These are phyloP conservation scores for Zanthoxylum bungeanum DNA, from an alignment of 345 rosid species.

Conservation along the genomic window DNA sequence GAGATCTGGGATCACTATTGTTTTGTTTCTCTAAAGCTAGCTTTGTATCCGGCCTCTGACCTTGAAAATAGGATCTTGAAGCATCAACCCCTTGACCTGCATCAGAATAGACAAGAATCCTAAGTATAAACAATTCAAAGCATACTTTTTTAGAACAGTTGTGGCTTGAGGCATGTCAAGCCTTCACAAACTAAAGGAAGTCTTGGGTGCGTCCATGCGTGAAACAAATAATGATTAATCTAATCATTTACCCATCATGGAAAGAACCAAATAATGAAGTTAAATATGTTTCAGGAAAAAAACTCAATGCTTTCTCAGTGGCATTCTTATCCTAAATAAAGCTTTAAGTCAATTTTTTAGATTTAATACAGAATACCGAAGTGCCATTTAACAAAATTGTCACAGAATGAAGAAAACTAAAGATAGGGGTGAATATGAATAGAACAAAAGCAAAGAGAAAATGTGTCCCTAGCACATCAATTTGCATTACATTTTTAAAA, in stretches of 20 bases:
- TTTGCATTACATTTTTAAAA: not conserved
- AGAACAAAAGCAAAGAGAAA: not conserved
- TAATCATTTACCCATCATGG: not conserved
- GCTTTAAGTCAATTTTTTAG: not conserved
- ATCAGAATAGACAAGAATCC: slow-evolving; percentile 22
- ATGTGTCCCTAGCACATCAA: not conserved
- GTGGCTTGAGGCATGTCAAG: not conserved
- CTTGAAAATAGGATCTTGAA: slow-evolving; percentile 59
- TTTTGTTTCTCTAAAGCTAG: slow-evolving; percentile 47
- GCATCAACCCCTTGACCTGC: slow-evolving; percentile 72
- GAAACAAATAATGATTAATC: not conserved
- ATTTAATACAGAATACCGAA: not conserved
- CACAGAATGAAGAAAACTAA: not conserved
- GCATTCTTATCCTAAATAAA: not conserved
- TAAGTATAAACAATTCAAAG: slow-evolving; percentile 2
- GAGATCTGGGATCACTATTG: slow-evolving; percentile 49
- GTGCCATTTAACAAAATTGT: not conserved
- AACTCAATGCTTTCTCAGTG: not conserved
- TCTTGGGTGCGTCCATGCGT: not conserved
- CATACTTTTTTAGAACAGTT: not conserved
- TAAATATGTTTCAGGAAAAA: not conserved
- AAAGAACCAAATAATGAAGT: not conserved
- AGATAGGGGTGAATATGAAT: not conserved
- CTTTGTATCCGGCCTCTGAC: slow-evolving; percentile 49
- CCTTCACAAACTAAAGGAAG: not conserved